Percentiles rank a stretch among this genome's conserved stretches.
Evolutionary conservation across 2,329 filamentous ascomycete species (phyloP).

Genomic region (Fusarium udum): DNA sequence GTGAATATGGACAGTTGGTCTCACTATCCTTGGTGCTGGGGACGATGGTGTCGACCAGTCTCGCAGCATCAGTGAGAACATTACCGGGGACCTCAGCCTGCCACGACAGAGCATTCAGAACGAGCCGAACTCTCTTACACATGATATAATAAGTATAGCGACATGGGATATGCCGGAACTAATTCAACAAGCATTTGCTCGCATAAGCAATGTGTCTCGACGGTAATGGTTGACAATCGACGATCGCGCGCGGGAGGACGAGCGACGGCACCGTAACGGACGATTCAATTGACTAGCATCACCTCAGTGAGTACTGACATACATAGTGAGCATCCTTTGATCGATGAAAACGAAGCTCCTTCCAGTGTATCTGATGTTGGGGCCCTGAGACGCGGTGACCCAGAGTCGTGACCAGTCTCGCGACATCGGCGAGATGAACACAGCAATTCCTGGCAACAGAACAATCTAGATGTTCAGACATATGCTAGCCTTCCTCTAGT

Average conservation of each 20-base stretch:
- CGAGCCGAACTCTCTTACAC: rapidly evolving
- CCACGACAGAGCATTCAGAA: too few species aligned
- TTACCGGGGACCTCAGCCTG: background rate
- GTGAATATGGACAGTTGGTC: background rate
- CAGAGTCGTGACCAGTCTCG: background rate
- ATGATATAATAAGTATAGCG: rapidly evolving
- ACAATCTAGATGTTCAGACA: rapidly evolving
- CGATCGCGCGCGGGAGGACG: background rate
- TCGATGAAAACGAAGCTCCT: rapidly evolving
- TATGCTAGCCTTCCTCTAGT: rapidly evolving
- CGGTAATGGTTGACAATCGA: background rate
- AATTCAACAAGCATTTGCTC: too few species aligned
- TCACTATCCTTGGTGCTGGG: too few species aligned
- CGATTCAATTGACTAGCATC: too few species aligned
- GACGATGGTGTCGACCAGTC: background rate
- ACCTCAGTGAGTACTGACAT: rapidly evolving
- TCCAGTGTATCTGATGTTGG: background rate
- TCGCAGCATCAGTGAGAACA: background rate
- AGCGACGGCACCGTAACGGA: background rate
- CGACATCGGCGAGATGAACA: background rate
- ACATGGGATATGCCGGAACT: too few species aligned
- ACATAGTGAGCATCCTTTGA: rapidly evolving
- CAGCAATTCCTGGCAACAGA: background rate
- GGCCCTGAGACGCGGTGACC: too few species aligned
- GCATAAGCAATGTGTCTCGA: background rate